A percentile compares a stretch with the other conserved stretches of the same genome.
These are phyloP conservation scores for Daldinia grandis DNA, from an alignment of 495 filamentous ascomycete species.

Conservation along the genomic window DNA sequence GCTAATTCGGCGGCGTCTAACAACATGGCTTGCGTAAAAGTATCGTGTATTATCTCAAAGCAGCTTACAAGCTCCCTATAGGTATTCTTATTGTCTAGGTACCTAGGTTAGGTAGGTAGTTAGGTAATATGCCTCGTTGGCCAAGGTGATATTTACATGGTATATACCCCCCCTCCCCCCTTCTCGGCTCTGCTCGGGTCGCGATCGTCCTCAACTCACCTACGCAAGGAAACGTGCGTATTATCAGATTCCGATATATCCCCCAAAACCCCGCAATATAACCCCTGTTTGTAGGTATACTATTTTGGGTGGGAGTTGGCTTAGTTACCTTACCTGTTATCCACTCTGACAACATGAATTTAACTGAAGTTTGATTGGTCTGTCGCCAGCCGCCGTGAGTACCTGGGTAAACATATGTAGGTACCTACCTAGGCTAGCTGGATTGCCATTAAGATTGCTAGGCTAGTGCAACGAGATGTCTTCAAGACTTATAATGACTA, in stretches of 20 bases:
- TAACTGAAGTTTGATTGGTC: conserved; percentile 21
- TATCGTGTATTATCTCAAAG: neutral
- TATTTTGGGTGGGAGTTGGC: conserved; percentile 5
- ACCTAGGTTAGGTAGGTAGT: too few relatives aligned
- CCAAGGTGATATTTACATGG: conserved; percentile 10
- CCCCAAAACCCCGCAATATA: conserved; percentile 26
- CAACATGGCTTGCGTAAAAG: conserved; percentile 2
- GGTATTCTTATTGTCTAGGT: neutral
- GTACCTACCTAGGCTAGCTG: too few relatives aligned
- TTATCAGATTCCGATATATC: conserved; percentile 15
- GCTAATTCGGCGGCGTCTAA: conserved; percentile 57
- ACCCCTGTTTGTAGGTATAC: conserved; percentile 6
- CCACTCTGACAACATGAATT: conserved; percentile 14
- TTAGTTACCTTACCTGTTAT: too few relatives aligned
- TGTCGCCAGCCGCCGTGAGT: neutral
- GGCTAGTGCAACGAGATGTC: neutral
- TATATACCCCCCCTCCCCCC: conserved; percentile 4
- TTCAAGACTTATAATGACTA: neutral
- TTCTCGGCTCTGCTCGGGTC: conserved; percentile 13
- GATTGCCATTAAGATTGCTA: neutral
- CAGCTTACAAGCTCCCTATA: neutral
- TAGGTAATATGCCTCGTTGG: neutral
- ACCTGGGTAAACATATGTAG: neutral
- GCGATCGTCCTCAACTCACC: neutral
- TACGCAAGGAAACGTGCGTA: neutral